Conservation (phyloP, 2,329 filamentous ascomycete genomes). For the Polychaeton citri region DNA sequence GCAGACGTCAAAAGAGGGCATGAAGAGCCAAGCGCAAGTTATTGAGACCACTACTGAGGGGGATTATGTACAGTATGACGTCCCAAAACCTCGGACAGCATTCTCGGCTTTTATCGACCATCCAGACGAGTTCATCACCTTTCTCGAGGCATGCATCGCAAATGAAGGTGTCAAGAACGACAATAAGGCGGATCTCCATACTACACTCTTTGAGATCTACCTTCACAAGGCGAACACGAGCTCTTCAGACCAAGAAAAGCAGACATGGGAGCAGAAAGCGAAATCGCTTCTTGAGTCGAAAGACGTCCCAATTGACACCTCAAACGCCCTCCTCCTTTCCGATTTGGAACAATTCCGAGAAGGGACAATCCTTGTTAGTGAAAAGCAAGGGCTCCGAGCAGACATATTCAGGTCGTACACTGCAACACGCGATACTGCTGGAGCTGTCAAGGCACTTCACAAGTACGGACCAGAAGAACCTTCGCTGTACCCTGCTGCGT, state of each 20-base stretch:
- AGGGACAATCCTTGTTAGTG: conserved; percentile 82
- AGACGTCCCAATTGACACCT: conserved; percentile 78
- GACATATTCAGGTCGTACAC: conserved; percentile 98
- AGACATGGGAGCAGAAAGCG: conserved; percentile 81
- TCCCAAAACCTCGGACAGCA: conserved; percentile 72
- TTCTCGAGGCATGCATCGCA: conserved; percentile 75
- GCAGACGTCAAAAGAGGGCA: conserved; percentile 35
- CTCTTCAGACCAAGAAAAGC: conserved; percentile 54
- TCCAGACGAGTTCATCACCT: conserved; percentile 77
- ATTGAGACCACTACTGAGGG: conserved; percentile 40
- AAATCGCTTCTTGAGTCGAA: conserved; percentile 75
- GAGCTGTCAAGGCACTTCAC: conserved; percentile 74
- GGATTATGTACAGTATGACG: conserved; percentile 49
- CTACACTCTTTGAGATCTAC: conserved; percentile 97
- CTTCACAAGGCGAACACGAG: conserved; percentile 72
- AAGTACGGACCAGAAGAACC: conserved; percentile 90
- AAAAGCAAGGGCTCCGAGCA: conserved; percentile 80
- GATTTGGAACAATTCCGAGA: conserved; percentile 82
- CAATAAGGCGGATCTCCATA: conserved; percentile 78
- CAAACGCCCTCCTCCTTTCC: conserved; percentile 83
- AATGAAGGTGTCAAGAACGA: conserved; percentile 56
- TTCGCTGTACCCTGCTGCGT: conserved; percentile 78
- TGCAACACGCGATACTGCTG: conserved; percentile 76
- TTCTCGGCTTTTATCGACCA: conserved; percentile 97
- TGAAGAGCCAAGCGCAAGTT: conserved; percentile 42